A percentile compares a stretch with the other conserved stretches of the same genome.
Conservation (phyloP, 495 filamentous ascomycete species). For the Penicillium coffeae region DNA sequence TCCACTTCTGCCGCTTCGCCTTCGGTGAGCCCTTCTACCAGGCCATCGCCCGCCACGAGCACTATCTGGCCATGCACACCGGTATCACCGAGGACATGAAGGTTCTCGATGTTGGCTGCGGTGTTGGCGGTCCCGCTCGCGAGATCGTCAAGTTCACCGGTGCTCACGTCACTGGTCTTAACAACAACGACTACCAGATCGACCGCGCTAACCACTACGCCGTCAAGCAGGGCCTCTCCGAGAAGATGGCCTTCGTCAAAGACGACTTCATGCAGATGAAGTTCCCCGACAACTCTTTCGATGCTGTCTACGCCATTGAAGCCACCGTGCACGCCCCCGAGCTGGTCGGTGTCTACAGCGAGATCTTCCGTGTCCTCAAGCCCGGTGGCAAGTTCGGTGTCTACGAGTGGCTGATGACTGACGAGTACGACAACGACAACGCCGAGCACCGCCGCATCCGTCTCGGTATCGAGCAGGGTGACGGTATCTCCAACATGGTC, state of each 20-base stretch:
- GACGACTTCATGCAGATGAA: slow-evolving; percentile 99
- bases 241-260: slow-evolving; percentile 87
- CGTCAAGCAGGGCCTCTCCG: slow-evolving; percentile 69
- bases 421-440: slow-evolving; percentile 88
- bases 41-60: slow-evolving; percentile 95
- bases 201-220: slow-evolving; percentile 87
- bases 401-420: slow-evolving; percentile 99
- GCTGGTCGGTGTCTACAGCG: slow-evolving; percentile 88
- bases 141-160: slow-evolving; percentile 96
- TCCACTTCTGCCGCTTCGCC: slow-evolving; percentile 98
- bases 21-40: slow-evolving; percentile 84
- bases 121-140: slow-evolving; percentile 94
- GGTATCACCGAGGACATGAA: slow-evolving; percentile 81
- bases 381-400: slow-evolving; percentile 95
- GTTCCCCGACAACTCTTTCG: slow-evolving; percentile 87
- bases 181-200: slow-evolving; percentile 99
- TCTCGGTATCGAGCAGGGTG: slow-evolving; percentile 91
- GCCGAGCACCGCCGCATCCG: slow-evolving; percentile 84
- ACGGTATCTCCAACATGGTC: slow-evolving; percentile 99
- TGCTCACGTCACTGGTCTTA: slow-evolving; percentile 83
- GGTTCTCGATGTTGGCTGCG: slow-evolving; percentile 95
- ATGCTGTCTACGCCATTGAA: slow-evolving; percentile 97
- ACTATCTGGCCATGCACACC: slow-evolving; percentile 92
- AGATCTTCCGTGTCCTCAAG: slow-evolving; percentile 95
- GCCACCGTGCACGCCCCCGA: slow-evolving; percentile 94